Percentiles rank a stretch among this genome's conserved stretches.
Evolutionary conservation across 1,284 basidiomycete species (phyloP).

Genomic region (Sparassis latifolia): DNA sequence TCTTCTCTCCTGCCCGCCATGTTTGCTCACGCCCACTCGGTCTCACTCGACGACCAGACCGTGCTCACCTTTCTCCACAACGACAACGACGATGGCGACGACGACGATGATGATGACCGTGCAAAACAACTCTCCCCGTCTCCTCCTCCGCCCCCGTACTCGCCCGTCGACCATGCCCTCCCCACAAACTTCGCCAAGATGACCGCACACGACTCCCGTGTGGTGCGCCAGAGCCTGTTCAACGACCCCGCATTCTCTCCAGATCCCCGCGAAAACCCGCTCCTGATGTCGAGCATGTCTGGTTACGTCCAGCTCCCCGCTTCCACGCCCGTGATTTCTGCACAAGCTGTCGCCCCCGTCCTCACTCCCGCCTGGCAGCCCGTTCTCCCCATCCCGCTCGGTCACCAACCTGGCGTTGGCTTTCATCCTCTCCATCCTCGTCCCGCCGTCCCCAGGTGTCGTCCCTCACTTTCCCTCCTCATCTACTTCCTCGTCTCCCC

Average conservation of each 20-base stretch:
- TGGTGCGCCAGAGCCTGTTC: constrained; percentile 10
- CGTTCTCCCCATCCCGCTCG: not conserved
- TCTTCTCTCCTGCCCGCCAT: not conserved
- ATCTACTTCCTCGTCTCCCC: too few relatives aligned
- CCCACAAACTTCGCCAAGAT: constrained; percentile 7
- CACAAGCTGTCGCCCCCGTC: too few relatives aligned
- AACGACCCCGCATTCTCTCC: constrained; percentile 32
- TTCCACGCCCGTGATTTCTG: constrained; percentile 2
- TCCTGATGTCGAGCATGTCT: constrained; percentile 26
- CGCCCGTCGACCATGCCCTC: constrained; percentile 6
- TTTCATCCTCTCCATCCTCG: too few relatives aligned
- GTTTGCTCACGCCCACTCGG: not conserved
- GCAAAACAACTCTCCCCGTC: constrained; percentile 2
- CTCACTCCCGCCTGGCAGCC: not conserved
- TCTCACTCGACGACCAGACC: too few relatives aligned
- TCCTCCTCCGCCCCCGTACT: constrained; percentile 7
- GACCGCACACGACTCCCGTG: not conserved
- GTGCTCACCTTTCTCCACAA: not conserved
- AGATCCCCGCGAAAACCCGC: constrained; percentile 28
- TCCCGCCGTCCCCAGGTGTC: too few relatives aligned
- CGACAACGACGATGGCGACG: not conserved
- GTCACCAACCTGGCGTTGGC: too few relatives aligned
- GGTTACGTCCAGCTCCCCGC: constrained; percentile 11
- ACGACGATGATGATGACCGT: constrained; percentile 6
- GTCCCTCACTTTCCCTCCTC: too few relatives aligned